Evolutionary conservation across 305 asterid species (phyloP).

Genomic region (Andrographis paniculata): DNA sequence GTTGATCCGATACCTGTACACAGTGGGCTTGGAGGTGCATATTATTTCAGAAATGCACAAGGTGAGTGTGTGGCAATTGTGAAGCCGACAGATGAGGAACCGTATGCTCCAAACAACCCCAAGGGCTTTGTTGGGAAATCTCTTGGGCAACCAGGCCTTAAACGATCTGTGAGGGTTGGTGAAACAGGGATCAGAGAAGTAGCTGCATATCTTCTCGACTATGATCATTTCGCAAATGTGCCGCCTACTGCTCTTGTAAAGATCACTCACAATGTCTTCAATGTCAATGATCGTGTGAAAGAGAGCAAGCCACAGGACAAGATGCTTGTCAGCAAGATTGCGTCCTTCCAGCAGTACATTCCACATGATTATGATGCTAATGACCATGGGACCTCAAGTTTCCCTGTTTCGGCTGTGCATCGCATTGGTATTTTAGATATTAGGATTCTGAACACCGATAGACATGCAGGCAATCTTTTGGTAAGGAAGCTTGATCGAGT

Average conservation of each 20-base stretch:
- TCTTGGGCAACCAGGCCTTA: constrained; percentile 90
- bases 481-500: constrained; percentile 79
- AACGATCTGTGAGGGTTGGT: constrained; percentile 85
- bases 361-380: constrained; percentile 90
- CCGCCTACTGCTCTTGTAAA: constrained; percentile 93
- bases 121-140: constrained; percentile 93
- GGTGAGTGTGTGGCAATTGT: constrained; percentile 94
- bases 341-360: constrained; percentile 81
- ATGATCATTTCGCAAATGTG: constrained; percentile 80
- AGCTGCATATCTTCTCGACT: constrained; percentile 92
- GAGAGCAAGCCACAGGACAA: constrained; percentile 44
- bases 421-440: constrained; percentile 91
- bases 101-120: constrained; percentile 93
- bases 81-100: constrained; percentile 98
- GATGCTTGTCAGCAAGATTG: constrained; percentile 78
- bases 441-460: constrained; percentile 91
- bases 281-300: constrained; percentile 78
- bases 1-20: constrained; percentile 74
- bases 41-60: constrained; percentile 62
- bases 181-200: constrained; percentile 96
- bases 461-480: constrained; percentile 92
- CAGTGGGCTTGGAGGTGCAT: constrained; percentile 95
- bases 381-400: constrained; percentile 92
- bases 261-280: constrained; percentile 82
- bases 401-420: constrained; percentile 86